These are phyloP conservation scores for Solanum dulcamara DNA, from an alignment of 257 asterid genomes.

Conservation along the genomic window DNA sequence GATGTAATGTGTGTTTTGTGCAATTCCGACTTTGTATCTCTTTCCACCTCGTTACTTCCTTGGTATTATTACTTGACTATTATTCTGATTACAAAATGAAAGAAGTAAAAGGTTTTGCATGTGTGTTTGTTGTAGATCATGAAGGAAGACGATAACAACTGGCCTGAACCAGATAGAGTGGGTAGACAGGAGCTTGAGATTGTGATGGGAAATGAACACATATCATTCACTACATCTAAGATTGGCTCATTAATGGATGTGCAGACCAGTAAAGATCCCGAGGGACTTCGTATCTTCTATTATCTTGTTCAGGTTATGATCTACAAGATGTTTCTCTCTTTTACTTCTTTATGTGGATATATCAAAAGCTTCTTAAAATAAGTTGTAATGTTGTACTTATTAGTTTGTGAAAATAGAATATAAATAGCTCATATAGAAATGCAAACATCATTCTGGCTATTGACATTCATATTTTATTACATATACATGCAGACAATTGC, in stretches of 20 bases:
- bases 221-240: conserved; percentile 94
- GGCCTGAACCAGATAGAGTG: conserved; percentile 99
- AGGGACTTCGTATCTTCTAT: conserved; percentile 82
- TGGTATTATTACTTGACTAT: neutral
- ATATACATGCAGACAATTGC: neutral
- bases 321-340: neutral
- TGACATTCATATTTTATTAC: neutral
- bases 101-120: neutral
- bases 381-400: neutral
- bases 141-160: conserved; percentile 96
- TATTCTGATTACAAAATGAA: neutral
- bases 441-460: neutral
- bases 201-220: conserved; percentile 97
- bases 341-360: neutral
- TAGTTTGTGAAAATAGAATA: neutral
- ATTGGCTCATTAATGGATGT: conserved; percentile 98
- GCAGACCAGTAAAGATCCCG: conserved; percentile 92
- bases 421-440: neutral
- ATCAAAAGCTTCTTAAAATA: neutral
- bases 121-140: conserved; percentile 39
- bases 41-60: neutral
- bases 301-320: conserved; percentile 87
- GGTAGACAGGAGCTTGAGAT: conserved; percentile 99
- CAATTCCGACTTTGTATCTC: neutral
- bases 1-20: neutral